Evolutionary conservation across 768 basidiomycete species (phyloP).

Genomic region (Mycena crocata): DNA sequence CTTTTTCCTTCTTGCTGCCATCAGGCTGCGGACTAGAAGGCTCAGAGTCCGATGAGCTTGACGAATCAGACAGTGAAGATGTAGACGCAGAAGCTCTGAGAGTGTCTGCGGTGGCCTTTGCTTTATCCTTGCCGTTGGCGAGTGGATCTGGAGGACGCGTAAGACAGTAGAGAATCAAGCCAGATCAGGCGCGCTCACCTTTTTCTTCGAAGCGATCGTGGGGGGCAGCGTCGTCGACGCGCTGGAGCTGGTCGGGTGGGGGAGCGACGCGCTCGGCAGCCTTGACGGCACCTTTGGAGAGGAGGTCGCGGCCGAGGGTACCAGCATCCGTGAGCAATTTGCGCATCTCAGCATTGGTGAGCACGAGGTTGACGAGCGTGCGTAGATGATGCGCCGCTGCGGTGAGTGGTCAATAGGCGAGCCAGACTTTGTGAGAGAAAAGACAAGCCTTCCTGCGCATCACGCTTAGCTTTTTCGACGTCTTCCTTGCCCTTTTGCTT

Average conservation of each 20-base stretch:
- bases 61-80: slow-evolving; percentile 14
- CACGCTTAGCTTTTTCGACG: slow-evolving; percentile 52
- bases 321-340: slow-evolving; percentile 87
- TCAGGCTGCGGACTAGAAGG: slow-evolving; percentile 48
- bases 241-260: slow-evolving; percentile 66
- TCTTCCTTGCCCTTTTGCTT: slow-evolving; percentile 35
- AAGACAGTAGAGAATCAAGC: background rate
- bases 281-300: slow-evolving; percentile 78
- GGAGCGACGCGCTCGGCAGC: slow-evolving; percentile 80
- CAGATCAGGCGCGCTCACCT: slow-evolving; percentile 47
- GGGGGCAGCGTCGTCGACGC: slow-evolving; percentile 77
- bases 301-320: slow-evolving; percentile 84
- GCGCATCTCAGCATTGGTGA: slow-evolving; percentile 94
- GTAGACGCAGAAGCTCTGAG: slow-evolving; percentile 10
- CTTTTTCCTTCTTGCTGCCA: slow-evolving; percentile 43
- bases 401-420: background rate
- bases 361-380: slow-evolving; percentile 85
- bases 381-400: slow-evolving; percentile 87
- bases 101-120: background rate
- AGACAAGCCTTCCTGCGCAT: slow-evolving; percentile 69
- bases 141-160: slow-evolving; percentile 48
- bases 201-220: slow-evolving; percentile 73
- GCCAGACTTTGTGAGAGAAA: background rate
- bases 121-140: slow-evolving; percentile 34
- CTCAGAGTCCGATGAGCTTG: slow-evolving; percentile 14